Evolutionary conservation across 164 flowering plant species (phyloP), one percentile per base, ranked within the genome.

Genomic region (Magnolia kwangsiensis): DNA sequence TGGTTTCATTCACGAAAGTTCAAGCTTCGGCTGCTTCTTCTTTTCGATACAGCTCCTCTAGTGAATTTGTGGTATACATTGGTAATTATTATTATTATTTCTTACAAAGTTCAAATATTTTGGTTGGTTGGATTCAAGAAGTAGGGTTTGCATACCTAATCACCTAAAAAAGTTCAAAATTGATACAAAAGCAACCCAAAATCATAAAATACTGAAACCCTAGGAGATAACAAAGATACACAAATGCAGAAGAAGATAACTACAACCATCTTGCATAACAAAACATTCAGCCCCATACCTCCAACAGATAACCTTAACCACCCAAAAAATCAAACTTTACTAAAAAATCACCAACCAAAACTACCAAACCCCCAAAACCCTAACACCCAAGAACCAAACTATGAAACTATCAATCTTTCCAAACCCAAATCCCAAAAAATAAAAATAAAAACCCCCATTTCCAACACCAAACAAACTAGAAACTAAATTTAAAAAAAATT

Each of bases 291-390:
- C n/a, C n/a, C 16, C n/a, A 8, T 59, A 14, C 4, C n/a, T 14
- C 63, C 16, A 59, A 13, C 63, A 14, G 24, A 24, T 65, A 65
- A 23, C 68, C 68, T 21, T 65, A 20, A 65, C 11, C 68, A 23
- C 63, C 29, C 68, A 24, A 65, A 65, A 65, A 65, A 21, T 20
- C 21, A n/a, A n/a, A n/a, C 68, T 20, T 20, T 11, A 23, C 11
- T 11, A 65, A 49, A 11, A 68, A 68, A 16, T 68, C 7, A 50
- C 71, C 23, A 66, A 13, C 51, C 72, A 69, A 49, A 69, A 6
- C 19, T 20, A 69, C 14, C 51, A 69, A 69, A 69, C 72, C 72
- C 72, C 24, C 31, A 37, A 69, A 45, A 69, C 8, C 61, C 73
- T 2, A 8, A 10, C 3, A 2, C 61, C 27, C 31, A 45, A 71